These are phyloP conservation scores for Eremochloa ophiuroides DNA, from an alignment of 176 grass and related monocot genomes.

Conservation along the genomic window DNA sequence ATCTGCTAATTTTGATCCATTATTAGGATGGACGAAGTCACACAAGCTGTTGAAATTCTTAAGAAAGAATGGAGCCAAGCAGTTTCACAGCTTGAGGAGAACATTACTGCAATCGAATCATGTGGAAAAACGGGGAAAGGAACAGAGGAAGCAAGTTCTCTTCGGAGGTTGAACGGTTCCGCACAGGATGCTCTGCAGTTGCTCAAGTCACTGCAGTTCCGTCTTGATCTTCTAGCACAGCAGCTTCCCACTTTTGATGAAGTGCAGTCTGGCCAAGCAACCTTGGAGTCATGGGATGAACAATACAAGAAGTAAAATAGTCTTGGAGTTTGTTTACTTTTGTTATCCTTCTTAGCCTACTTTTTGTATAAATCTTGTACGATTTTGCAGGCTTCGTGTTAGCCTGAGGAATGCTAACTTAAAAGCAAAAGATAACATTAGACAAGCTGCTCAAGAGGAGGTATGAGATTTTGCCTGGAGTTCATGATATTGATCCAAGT, in stretches of 20 bases:
- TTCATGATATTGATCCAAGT: not conserved
- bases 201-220: constrained; percentile 73
- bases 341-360: not conserved
- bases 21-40: constrained; percentile 68
- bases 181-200: constrained; percentile 66
- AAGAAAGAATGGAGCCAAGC: constrained; percentile 68
- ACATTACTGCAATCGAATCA: constrained; percentile 45
- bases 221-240: constrained; percentile 65
- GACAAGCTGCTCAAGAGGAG: constrained; percentile 69
- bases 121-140: constrained; percentile 66
- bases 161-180: constrained; percentile 65
- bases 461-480: constrained; percentile 28
- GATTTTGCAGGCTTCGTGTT: constrained; percentile 43
- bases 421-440: constrained; percentile 80
- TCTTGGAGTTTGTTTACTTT: not conserved
- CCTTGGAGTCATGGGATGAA: constrained; percentile 68
- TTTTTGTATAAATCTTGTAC: not conserved
- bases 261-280: constrained; percentile 51
- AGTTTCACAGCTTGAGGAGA: constrained; percentile 46
- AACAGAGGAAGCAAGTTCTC: constrained; percentile 60
- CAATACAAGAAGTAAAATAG: constrained; percentile 52
- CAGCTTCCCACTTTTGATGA: constrained; percentile 79
- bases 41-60: constrained; percentile 60
- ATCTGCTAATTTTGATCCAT: not conserved
- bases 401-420: constrained; percentile 75